Conservation (phyloP, 2,329 filamentous ascomycete genomes). For the Colletotrichum camelliae region DNA sequence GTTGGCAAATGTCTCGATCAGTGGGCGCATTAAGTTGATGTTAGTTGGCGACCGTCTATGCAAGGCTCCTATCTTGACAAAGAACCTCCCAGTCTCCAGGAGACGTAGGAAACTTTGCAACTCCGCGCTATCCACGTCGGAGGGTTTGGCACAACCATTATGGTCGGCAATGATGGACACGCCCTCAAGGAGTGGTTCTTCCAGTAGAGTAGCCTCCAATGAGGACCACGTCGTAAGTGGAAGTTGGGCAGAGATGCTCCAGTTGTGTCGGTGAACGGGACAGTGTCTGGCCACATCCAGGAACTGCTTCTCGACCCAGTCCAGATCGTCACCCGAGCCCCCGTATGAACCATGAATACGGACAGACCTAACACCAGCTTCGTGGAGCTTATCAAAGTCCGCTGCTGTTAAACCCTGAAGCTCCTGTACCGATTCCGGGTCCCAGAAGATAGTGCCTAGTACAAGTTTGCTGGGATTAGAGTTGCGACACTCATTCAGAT, state of each 20-base stretch:
- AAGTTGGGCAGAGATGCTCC: background rate
- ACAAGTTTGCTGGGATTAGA: background rate
- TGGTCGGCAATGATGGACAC: background rate
- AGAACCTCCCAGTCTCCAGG: background rate
- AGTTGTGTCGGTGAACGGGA: background rate
- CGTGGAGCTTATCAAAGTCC: background rate
- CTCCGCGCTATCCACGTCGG: background rate
- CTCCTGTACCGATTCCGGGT: background rate
- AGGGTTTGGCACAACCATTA: background rate
- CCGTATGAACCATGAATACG: conserved; percentile 2
- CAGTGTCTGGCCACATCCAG: background rate
- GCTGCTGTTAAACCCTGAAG: background rate
- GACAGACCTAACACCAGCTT: background rate
- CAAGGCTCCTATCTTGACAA: background rate
- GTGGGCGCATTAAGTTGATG: background rate
- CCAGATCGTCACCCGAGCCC: background rate
- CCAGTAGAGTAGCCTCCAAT: background rate
- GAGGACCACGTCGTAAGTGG: background rate
- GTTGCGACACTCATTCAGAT: background rate
- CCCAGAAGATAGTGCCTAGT: background rate
- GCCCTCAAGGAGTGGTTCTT: background rate
- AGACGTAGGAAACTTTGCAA: background rate
- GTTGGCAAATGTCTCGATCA: background rate
- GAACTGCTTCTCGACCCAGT: background rate
- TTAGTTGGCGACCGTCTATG: background rate